Conservation (phyloP, 768 basidiomycete genomes). For the Hydnum rufescens region DNA sequence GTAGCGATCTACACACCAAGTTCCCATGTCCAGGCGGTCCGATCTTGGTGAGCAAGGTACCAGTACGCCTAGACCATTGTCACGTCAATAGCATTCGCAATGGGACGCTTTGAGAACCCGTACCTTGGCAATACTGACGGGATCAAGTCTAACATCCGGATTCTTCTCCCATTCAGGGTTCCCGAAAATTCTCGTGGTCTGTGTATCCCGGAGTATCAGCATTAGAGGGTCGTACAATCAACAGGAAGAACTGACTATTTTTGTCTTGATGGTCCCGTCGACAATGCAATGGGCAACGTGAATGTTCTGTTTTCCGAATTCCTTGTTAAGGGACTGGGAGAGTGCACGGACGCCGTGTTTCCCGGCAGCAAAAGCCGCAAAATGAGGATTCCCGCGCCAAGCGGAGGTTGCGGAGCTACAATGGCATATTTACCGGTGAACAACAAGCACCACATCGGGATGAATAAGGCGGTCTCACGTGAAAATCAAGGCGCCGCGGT, state of each 20-base stretch:
- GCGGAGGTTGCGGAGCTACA: conserved; percentile 41
- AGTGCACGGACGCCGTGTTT: conserved; percentile 45
- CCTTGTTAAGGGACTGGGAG: conserved; percentile 52
- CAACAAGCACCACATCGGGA: background rate
- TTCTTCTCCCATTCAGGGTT: conserved; percentile 25
- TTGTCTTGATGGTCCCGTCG: conserved; percentile 24
- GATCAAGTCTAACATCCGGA: conserved; percentile 30
- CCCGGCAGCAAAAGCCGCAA: conserved; percentile 42
- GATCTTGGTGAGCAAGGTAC: conserved; percentile 10
- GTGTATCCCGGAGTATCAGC: background rate
- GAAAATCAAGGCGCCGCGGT: conserved; percentile 45
- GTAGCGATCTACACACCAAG: conserved; percentile 7
- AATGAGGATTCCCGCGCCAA: conserved; percentile 37
- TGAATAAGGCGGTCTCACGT: conserved; percentile 18
- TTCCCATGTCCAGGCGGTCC: conserved; percentile 13
- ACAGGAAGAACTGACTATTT: conserved; percentile 10
- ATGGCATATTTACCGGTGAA: background rate
- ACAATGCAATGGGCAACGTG: conserved; percentile 40
- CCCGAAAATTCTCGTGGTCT: conserved; percentile 13
- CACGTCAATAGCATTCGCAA: background rate
- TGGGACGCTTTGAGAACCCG: background rate
- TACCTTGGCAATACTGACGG: conserved; percentile 53
- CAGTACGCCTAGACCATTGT: conserved; percentile 1
- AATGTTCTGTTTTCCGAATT: conserved; percentile 55
- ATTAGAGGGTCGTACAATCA: conserved; percentile 12